Conservation (phyloP, 192 early-diverging fungal species). For the Chytriomyces sp. region DNA sequence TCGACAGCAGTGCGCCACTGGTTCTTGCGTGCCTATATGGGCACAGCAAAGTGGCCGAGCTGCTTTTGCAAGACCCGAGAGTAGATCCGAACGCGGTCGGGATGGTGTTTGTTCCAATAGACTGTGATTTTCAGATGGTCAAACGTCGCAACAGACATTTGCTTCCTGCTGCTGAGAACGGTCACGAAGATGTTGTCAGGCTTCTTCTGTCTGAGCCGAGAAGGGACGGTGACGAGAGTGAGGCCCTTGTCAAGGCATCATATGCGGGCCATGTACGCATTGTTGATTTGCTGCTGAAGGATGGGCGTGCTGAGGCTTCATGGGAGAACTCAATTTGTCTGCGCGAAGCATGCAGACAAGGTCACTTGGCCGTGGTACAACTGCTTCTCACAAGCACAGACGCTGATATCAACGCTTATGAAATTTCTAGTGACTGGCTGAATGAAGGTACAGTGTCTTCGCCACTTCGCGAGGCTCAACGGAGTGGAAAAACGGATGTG, state of each 20-base stretch:
- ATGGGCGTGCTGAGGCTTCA: background rate
- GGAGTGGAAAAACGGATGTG: too few relatives aligned
- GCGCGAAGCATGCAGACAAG: background rate
- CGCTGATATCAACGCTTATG: background rate
- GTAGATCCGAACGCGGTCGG: too few relatives aligned
- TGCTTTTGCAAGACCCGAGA: too few relatives aligned
- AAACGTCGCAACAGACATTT: background rate
- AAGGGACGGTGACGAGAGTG: background rate
- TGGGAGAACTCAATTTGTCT: background rate
- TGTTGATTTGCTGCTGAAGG: background rate
- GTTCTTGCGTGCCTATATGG: too few relatives aligned
- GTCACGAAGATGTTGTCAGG: background rate
- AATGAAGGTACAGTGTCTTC: too few relatives aligned
- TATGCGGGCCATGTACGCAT: background rate
- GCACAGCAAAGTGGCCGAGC: too few relatives aligned
- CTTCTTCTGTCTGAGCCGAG: background rate
- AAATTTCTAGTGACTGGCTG: too few relatives aligned
- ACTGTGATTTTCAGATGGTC: too few relatives aligned
- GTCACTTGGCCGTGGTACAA: background rate
- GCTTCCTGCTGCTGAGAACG: background rate
- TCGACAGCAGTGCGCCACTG: too few relatives aligned
- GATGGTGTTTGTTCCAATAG: too few relatives aligned
- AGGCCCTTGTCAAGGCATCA: background rate
- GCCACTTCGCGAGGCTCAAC: too few relatives aligned
- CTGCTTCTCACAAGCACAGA: background rate